These are phyloP conservation scores for Neofusicoccum umdonicola DNA, from an alignment of 2,329 filamentous ascomycete species.

Conservation along the genomic window DNA sequence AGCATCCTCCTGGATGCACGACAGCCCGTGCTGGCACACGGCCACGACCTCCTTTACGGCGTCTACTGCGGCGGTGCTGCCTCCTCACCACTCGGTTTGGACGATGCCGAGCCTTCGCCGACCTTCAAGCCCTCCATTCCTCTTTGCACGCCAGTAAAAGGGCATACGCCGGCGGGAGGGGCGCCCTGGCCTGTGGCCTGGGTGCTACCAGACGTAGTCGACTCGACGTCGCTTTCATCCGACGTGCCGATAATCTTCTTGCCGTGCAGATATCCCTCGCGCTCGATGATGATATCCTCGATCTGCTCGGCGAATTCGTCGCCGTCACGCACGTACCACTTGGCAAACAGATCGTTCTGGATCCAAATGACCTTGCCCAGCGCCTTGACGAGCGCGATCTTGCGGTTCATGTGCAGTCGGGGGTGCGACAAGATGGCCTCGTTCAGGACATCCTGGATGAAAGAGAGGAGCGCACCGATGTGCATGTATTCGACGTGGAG, in stretches of 20 bases:
- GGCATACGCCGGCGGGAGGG: conserved; percentile 7
- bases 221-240: conserved; percentile 23
- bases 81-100: neutral
- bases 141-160: conserved; percentile 17
- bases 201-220: conserved; percentile 8
- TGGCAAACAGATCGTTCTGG: conserved; percentile 82
- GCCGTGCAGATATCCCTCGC: conserved; percentile 37
- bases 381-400: conserved; percentile 72
- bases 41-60: neutral
- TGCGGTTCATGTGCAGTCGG: conserved; percentile 62
- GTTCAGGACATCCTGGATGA: conserved; percentile 74
- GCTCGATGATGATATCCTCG: conserved; percentile 36
- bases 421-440: conserved; percentile 74
- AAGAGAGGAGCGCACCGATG: conserved; percentile 68
- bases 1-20: neutral
- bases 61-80: neutral
- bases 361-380: conserved; percentile 83
- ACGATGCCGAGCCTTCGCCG: neutral
- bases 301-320: conserved; percentile 55
- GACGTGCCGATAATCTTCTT: conserved; percentile 32
- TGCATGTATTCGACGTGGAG: conserved; percentile 80
- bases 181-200: neutral
- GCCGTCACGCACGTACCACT: conserved; percentile 72
- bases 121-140: conserved; percentile 2
- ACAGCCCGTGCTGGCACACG: neutral